Percentiles rank a stretch among this genome's conserved stretches.
These are phyloP conservation scores for Fusarium torreyae DNA, from an alignment of 2,329 filamentous ascomycete species.

Conservation along the genomic window DNA sequence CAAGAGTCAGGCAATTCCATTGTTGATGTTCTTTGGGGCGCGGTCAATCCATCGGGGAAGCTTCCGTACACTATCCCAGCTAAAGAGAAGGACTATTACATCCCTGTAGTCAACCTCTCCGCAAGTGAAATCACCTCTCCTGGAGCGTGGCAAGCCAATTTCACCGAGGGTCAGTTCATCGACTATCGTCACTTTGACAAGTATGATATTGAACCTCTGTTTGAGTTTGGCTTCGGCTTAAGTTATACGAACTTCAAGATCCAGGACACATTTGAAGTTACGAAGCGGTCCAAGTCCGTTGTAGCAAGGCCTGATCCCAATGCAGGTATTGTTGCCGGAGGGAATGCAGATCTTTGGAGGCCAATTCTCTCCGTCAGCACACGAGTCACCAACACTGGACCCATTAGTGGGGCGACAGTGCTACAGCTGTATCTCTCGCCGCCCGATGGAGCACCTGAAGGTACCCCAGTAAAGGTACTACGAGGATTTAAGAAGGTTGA, in stretches of 20 bases:
- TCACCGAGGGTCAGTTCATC: slow-evolving; percentile 75
- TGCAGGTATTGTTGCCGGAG: slow-evolving; percentile 61
- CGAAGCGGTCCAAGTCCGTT: too few relatives aligned
- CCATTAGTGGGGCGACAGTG: slow-evolving; percentile 63
- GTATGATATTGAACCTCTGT: slow-evolving; percentile 70
- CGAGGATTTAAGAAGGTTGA: slow-evolving; percentile 67
- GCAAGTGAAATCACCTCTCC: slow-evolving; percentile 53
- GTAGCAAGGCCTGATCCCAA: slow-evolving; percentile 17
- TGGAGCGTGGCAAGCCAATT: slow-evolving; percentile 62
- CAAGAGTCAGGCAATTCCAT: slow-evolving; percentile 79
- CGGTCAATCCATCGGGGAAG: slow-evolving; percentile 76
- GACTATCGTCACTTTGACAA: slow-evolving; percentile 77
- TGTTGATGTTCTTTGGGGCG: slow-evolving; percentile 76
- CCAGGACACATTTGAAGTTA: slow-evolving; percentile 50
- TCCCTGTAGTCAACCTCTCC: slow-evolving; percentile 53
- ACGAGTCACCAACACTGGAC: slow-evolving; percentile 66
- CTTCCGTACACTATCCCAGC: slow-evolving; percentile 78
- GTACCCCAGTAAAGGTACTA: slow-evolving; percentile 64
- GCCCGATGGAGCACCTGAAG: slow-evolving; percentile 54
- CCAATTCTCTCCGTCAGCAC: slow-evolving; percentile 62
- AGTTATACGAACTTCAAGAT: slow-evolving; percentile 76
- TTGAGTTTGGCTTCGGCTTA: slow-evolving; percentile 78
- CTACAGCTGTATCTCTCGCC: slow-evolving; percentile 68
- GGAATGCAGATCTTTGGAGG: slow-evolving; percentile 68
- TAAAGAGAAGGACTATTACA: slow-evolving; percentile 63